Base-by-base conservation (phyloP, 1,284 basidiomycete genomes). In the Abortiporus biennis region DNA sequence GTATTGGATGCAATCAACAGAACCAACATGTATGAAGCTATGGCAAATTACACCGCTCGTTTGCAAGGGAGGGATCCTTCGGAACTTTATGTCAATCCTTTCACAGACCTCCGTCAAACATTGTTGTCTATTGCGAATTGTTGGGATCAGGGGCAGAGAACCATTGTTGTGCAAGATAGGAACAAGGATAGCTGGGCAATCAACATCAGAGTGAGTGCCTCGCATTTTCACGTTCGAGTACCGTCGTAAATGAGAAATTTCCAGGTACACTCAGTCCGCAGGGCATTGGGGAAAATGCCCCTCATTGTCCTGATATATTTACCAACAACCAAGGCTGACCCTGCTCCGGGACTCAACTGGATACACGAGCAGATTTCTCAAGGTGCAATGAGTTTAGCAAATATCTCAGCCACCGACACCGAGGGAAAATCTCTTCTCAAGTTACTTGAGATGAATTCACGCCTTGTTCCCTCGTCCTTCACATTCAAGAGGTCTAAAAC, bases 101-200 rank as follows among this genome's bases (percentile, higher is more conserved):
- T 68, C 42, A 56, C 51, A 44, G 63, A 68, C 46, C 50, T 67
- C 33, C 57, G 66, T 12, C 59, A 66, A 47, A 62, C 57, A 24
- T 23, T 66, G 12, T 51, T 64, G 48, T 48, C 45, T 9, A 39
- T 69, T n/a, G 61, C 55, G 8, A 54, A 48, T 15, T 42, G 47
- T 11, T 56, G 47, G 31, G 60, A 66, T 17, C 36, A 51, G 4
- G 62, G 58, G 1, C 21, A 40, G 5, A 48, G 44, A 3, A 48
- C 54, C 21, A 53, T 58, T 22, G 54, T 54, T 17, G 47, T 67
- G 8, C 50, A 56, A 37, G 64, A 63, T 39, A 37, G 44, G 6
- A 42, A 49, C 6, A 36, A 47, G 11, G 42, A 52, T 11, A 42
- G 48, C 11, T 56, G 53, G 49, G 58, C 50, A 3, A 56, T 67